Base-by-base conservation (phyloP, 1,284 basidiomycete genomes). In the Ustanciosporium gigantosporum region DNA sequence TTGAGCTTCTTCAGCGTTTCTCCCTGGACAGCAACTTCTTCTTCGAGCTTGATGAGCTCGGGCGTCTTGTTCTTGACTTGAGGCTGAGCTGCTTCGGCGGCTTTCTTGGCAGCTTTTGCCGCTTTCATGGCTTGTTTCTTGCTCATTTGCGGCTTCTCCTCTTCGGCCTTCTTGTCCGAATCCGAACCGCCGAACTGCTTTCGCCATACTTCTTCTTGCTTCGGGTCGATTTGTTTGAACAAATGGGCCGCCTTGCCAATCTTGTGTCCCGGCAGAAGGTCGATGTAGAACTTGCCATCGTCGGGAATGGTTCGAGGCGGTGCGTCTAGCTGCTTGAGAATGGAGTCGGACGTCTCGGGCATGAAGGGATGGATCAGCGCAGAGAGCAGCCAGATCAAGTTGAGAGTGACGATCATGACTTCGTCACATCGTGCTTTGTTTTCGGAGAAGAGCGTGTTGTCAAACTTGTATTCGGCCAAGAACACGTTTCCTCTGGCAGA, bases 401-500 rank as follows among this genome's bases (percentile, higher is more conserved):
- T 97, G 79, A 92, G 80, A 19, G 91, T 88, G 50, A 93, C 57
- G 9, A 90, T 86, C 58, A 97, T 82, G 59, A 97, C 91, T 73
- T 90, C 87, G 5, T 88, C 91, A 70, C 92, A 95, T 56, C 91
- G 87, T 57, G 84, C 83, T 1, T 91, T 90, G 58, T 89, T 83
- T 66, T 87, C 85, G 20, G 84, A 81, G 80, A 94, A 87, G 42
- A 98, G 83, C 3, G 90, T 84, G 78, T 97, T 97, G 83, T 90
- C 90, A 40, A 99, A 86, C 24, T 89, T 88, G 22, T 90, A 88
- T 15, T 91, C 86, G 78, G 95, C 91, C 3, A 99, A 86, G 81
- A 96, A 97, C 55, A 85, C 84, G 80, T 99, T 99, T 21, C 93
- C 95, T n/a, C 88, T 85, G 39, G 85, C 86, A 9, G 94, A 96